Base-by-base conservation (phyloP, 768 basidiomycete genomes). In the Rhizopogon vesiculosus region DNA sequence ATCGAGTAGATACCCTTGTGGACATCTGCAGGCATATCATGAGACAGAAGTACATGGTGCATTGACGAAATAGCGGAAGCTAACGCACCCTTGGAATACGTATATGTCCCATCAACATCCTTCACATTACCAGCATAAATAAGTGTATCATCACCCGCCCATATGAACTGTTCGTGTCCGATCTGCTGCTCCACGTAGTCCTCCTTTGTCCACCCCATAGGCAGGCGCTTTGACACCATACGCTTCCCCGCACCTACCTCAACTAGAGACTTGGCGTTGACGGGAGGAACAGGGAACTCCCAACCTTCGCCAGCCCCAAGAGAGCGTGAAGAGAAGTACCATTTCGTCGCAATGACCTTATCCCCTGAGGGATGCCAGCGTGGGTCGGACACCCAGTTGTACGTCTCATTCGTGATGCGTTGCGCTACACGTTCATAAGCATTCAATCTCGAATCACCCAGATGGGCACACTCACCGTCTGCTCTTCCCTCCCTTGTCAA, bases 221-320 rank as follows among this genome's bases (percentile, higher is more conserved):
- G 87, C 5, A 89, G 69, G 2, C 72, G 79, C 43, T 80, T 75
- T 31, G 83, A 78, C 50, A 87, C 61, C 5, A 87, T 66, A 15
- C 83, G 79, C 40, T 64, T 75, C 15, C 87, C 87, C 54, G 66
- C 58, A 56, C 82, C 74, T 25, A 55, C 57, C 50, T 70, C 62
- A 19, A 76, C 57, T n/a, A 68, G 71, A 39, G 55, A 49, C 22
- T 19, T 19, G 19, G 59, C 43, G 4, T 35, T 16, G 8, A 61
- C 41, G 10, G 49, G 13, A 25, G 85, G 84, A 25, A 86, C 74
- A 6, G 67, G 45, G 57, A 84, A 89, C 63, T 82, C 77, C 88
- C 87, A 89, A 42, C 81, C 85, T 73, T 89, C 88, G 2, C 85
- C 86, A 1, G 85, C 86, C 38, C 84, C 85, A 33, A 89, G 72